phyloP scores from a whole-genome alignment of 2,329 filamentous ascomycete genomes.

The Chrysoporthe deuterocubensis region DNA sequence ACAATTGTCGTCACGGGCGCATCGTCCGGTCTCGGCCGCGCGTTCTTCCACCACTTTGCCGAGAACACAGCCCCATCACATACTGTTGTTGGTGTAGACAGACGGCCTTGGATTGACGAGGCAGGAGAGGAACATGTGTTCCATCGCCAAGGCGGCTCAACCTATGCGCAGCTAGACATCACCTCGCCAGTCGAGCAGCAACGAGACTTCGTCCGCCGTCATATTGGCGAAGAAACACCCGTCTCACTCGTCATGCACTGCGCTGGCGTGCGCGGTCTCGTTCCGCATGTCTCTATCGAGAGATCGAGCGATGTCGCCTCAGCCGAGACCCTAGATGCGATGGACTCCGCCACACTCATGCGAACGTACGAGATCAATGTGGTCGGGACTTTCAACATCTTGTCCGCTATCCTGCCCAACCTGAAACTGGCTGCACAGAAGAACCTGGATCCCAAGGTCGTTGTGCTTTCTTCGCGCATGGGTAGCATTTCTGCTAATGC shows the following conservation, averaged over 20 bases:
- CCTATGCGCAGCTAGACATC: conserved; percentile 20
- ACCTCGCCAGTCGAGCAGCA: conserved; percentile 15
- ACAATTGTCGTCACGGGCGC: conserved; percentile 23
- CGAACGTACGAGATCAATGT: conserved; percentile 25
- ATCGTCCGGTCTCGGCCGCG: conserved; percentile 26
- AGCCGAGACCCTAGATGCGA: conserved; percentile 23
- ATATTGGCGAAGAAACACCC: conserved; percentile 10
- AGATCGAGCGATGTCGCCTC: conserved; percentile 19
- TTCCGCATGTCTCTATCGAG: conserved; percentile 8
- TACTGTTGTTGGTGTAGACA: conserved; percentile 20
- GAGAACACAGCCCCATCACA: no score
- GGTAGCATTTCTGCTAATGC: conserved; percentile 22
- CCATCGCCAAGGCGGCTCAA: not conserved
- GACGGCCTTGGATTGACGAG: conserved; percentile 10
- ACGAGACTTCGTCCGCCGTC: not conserved
- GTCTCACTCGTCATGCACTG: conserved; percentile 25
- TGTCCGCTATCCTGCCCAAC: conserved; percentile 21
- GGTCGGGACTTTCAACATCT: conserved; percentile 21
- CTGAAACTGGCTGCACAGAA: conserved; percentile 9
- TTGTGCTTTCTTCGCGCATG: conserved; percentile 20
- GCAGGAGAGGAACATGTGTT: not conserved
- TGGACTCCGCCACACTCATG: conserved; percentile 23
- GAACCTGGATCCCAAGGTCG: not conserved
- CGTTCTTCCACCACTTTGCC: conserved; percentile 26
- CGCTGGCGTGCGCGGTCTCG: conserved; percentile 26